These are phyloP conservation scores for Nakazawaea wickerhamii DNA, from an alignment of 805 yeast genomes.

Conservation along the genomic window DNA sequence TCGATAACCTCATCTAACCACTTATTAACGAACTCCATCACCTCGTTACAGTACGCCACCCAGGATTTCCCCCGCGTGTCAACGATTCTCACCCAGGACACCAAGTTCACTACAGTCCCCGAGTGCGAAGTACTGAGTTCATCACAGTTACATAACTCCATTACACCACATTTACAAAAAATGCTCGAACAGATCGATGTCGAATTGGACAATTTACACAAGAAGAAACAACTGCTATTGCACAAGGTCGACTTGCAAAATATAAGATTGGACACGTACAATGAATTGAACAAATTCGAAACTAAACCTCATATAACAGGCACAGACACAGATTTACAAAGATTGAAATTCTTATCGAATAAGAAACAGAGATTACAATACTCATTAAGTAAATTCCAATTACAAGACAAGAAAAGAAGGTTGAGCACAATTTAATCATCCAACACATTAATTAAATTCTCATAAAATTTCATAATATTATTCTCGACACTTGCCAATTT, in stretches of 20 bases:
- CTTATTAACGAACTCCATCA: conserved; percentile 9
- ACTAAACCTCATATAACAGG: conserved; percentile 17
- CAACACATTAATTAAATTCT: conserved; percentile 12
- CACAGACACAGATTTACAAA: conserved; percentile 31
- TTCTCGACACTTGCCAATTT: conserved; percentile 60
- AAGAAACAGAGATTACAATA: conserved; percentile 41
- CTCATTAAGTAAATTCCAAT: conserved; percentile 25
- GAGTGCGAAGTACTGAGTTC: conserved; percentile 42
- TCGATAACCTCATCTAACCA: conserved; percentile 2
- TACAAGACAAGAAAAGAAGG: conserved; percentile 22
- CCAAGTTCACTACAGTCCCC: conserved; percentile 47
- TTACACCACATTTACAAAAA: conserved; percentile 36
- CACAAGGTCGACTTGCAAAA: conserved; percentile 36
- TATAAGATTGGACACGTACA: conserved; percentile 28
- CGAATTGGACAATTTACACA: conserved; percentile 29
- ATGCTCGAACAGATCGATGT: conserved; percentile 27
- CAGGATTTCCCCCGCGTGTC: conserved; percentile 34
- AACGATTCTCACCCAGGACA: conserved; percentile 35
- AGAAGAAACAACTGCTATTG: conserved; percentile 27
- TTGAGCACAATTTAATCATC: conserved; percentile 15
- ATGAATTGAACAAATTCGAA: conserved; percentile 17
- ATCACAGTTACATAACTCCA: conserved; percentile 28
- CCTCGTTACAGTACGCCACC: conserved; percentile 7
- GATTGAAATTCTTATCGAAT: conserved; percentile 34
- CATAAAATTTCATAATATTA: conserved; percentile 30